phyloP scores from a whole-genome alignment of 768 basidiomycete species.

The Lentinula lateritia region DNA sequence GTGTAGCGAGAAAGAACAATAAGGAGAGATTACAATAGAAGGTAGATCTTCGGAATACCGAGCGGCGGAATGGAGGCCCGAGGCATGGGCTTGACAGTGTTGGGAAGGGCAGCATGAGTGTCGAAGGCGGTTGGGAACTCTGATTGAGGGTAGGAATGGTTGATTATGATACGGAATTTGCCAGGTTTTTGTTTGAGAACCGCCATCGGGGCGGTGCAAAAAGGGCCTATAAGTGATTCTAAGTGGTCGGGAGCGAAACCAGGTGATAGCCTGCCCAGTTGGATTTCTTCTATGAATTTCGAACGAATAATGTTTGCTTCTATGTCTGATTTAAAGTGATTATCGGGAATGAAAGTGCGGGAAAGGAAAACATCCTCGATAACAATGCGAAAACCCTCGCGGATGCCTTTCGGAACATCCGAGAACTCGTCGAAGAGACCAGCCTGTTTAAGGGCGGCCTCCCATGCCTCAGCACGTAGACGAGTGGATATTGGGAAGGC shows the following conservation, averaged over 20 bases:
- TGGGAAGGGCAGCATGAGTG: too few relatives aligned
- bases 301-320: not conserved
- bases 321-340: not conserved
- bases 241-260: not conserved
- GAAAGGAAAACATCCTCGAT: not conserved
- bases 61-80: too few relatives aligned
- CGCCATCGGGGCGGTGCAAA: not conserved
- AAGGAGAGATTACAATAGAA: too few relatives aligned
- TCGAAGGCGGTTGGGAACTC: not conserved
- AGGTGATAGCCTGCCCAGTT: not conserved
- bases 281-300: not conserved
- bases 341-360: not conserved
- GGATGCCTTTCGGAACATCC: slow-evolving; percentile 12
- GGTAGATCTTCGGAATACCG: too few relatives aligned
- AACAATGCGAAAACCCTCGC: not conserved
- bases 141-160: not conserved
- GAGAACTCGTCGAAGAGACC: slow-evolving; percentile 8
- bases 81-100: too few relatives aligned
- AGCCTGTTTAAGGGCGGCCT: not conserved
- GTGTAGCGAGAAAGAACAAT: too few relatives aligned
- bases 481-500: slow-evolving; percentile 8
- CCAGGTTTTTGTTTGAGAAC: not conserved
- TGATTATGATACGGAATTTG: not conserved
- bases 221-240: not conserved
- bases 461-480: slow-evolving; percentile 10